Conservation (phyloP, 169 alveolate genomes). For the Toxoplasma gondii region DNA sequence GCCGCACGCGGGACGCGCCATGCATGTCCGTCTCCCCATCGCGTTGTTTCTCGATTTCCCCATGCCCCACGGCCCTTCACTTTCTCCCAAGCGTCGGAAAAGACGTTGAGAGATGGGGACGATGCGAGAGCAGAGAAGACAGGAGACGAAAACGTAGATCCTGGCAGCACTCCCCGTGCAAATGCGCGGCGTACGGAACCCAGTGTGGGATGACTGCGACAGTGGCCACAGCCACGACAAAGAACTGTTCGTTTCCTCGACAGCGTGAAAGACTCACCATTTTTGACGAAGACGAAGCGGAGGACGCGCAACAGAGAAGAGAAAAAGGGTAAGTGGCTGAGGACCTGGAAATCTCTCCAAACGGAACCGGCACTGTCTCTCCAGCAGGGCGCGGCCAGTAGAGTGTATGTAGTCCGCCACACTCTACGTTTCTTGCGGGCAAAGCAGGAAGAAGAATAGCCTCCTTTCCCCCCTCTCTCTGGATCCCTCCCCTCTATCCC, state of each 20-base stretch:
- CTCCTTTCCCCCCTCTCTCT: background rate
- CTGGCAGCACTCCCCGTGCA: background rate
- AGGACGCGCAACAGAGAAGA: background rate
- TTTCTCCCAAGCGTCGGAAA: no score
- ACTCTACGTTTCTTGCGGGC: background rate
- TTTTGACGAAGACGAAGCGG: background rate
- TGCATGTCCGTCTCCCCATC: no score
- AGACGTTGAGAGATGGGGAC: no score
- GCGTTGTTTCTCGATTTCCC: no score
- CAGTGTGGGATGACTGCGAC: conserved; percentile 1
- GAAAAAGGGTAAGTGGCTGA: background rate
- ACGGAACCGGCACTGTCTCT: background rate
- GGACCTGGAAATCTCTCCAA: background rate
- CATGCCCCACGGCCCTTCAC: no score
- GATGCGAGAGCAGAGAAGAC: no score
- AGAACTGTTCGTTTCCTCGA: background rate
- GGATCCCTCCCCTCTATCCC: background rate
- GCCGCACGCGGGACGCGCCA: no score
- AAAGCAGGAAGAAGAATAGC: background rate
- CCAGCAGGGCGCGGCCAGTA: no score
- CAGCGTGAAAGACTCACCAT: background rate
- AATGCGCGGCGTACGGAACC: background rate
- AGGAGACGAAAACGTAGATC: no score
- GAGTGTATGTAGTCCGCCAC: background rate
- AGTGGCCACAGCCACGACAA: background rate